Conservation (phyloP, 768 basidiomycete genomes). For the Phanerodontia chrysosporium region DNA sequence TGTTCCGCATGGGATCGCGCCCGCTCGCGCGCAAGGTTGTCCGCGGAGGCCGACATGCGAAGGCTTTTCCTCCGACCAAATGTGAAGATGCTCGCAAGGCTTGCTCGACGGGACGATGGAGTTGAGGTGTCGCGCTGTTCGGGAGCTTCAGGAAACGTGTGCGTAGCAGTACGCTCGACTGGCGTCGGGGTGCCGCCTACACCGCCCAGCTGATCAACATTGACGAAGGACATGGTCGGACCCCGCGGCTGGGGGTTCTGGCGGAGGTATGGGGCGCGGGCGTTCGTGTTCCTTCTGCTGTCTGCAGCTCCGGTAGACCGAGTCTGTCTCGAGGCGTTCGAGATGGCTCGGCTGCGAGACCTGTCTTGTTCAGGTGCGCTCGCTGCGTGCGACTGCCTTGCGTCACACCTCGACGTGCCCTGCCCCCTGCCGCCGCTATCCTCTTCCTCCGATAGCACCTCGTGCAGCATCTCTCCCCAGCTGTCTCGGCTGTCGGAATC, state of each 20-base stretch:
- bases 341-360: conserved; percentile 31
- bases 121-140: not conserved
- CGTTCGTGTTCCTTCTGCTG: conserved; percentile 17
- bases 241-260: conserved; percentile 14
- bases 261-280: conserved; percentile 31
- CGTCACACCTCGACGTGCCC: conserved; percentile 6
- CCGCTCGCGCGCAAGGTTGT: conserved; percentile 22
- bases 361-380: conserved; percentile 6
- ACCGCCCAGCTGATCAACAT: conserved; percentile 48
- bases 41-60: conserved; percentile 20
- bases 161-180: conserved; percentile 25
- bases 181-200: conserved; percentile 60
- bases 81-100: conserved; percentile 49
- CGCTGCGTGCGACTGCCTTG: conserved; percentile 9
- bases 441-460: conserved; percentile 21
- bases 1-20: conserved; percentile 1
- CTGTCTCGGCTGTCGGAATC: conserved; percentile 24
- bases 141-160: not conserved
- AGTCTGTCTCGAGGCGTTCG: conserved; percentile 39
- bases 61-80: conserved; percentile 32
- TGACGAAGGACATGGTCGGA: conserved; percentile 38
- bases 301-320: conserved; percentile 26
- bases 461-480: conserved; percentile 28
- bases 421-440: not conserved
- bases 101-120: conserved; percentile 38